Percentiles rank a stretch among this genome's conserved stretches.
Evolutionary conservation across 148 eudicot genomes (phyloP).

Genomic region (Rhododendron vialii): DNA sequence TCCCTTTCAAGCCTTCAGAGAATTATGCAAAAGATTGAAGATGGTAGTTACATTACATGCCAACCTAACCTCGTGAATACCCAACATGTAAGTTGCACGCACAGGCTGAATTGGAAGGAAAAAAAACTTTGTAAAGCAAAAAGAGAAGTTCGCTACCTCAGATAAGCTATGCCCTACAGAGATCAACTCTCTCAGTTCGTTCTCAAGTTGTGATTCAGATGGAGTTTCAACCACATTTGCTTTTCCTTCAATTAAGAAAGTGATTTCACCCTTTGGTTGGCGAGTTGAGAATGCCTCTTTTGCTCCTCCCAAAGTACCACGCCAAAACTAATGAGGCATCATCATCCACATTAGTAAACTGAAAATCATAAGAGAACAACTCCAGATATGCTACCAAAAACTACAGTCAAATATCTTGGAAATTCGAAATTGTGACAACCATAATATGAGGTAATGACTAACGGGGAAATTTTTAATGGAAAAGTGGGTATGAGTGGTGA

Average conservation of each 20-base stretch:
- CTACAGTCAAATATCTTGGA: background rate
- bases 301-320: slow-evolving; percentile 77
- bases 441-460: background rate
- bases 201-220: slow-evolving; percentile 68
- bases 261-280: slow-evolving; percentile 91
- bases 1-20: background rate
- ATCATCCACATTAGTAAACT: slow-evolving; percentile 1
- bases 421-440: background rate
- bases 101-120: background rate
- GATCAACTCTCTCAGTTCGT: slow-evolving; percentile 59
- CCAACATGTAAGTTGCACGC: background rate
- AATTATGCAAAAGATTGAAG: background rate
- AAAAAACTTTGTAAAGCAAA: background rate
- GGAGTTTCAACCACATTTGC: slow-evolving; percentile 41
- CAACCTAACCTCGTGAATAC: background rate
- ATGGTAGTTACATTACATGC: background rate
- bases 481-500: background rate
- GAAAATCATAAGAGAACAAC: background rate
- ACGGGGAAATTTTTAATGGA: background rate
- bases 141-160: slow-evolving; percentile 35
- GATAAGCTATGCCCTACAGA: slow-evolving; percentile 85
- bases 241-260: slow-evolving; percentile 81
- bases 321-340: slow-evolving; percentile 70
- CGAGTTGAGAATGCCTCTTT: slow-evolving; percentile 55
- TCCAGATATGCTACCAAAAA: background rate